phyloP scores from a whole-genome alignment of 495 filamentous ascomycete species.

The Parathielavia appendiculata region DNA sequence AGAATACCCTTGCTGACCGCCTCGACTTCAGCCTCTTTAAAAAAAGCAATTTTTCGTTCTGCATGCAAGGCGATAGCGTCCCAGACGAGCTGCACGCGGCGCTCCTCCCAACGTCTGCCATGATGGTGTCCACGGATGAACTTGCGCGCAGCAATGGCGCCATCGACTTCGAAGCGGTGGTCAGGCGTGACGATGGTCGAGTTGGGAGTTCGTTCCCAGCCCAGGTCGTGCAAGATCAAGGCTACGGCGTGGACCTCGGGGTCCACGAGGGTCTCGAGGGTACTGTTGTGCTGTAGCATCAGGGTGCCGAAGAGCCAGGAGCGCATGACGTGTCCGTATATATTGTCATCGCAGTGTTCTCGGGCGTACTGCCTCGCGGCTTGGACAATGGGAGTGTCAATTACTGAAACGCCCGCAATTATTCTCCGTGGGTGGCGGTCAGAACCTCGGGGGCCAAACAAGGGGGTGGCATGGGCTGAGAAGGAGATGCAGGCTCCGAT shows the following conservation, averaged over 20 bases:
- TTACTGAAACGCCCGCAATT: background rate
- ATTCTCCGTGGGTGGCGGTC: background rate
- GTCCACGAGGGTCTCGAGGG: background rate
- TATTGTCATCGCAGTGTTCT: background rate
- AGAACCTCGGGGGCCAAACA: background rate
- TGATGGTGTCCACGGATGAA: background rate
- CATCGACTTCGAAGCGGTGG: background rate
- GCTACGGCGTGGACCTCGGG: background rate
- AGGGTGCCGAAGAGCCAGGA: background rate
- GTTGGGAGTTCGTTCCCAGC: background rate
- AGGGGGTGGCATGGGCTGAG: background rate
- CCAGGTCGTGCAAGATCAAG: background rate
- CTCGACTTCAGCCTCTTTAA: background rate
- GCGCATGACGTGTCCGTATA: background rate
- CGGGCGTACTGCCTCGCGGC: background rate
- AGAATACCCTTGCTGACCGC: background rate
- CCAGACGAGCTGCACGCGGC: background rate
- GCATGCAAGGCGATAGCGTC: background rate
- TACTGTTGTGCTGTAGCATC: background rate
- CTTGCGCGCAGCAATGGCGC: constrained; percentile 1
- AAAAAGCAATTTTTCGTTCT: background rate
- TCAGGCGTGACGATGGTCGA: background rate
- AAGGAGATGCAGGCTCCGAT: background rate
- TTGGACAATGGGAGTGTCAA: background rate
- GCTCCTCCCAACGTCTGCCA: background rate